phyloP scores from a whole-genome alignment of 805 yeast species.

The Saccharomycopsis capsularis region DNA sequence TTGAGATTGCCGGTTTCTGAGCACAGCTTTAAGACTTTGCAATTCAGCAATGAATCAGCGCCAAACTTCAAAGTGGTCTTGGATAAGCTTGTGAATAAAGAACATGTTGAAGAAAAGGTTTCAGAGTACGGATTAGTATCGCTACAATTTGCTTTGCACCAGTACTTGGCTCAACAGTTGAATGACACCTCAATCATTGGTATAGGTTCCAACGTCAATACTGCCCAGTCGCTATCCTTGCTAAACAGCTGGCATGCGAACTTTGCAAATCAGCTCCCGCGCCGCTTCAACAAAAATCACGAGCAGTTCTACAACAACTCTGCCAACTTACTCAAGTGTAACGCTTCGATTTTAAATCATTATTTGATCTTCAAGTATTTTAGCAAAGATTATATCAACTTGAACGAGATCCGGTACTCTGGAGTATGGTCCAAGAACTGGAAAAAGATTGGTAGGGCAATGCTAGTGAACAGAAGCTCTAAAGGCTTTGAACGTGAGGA shows the following conservation, averaged over 20 bases:
- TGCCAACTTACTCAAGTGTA: slow-evolving; percentile 10
- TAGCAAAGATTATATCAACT: not conserved
- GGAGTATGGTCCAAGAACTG: slow-evolving; percentile 17
- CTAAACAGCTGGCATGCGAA: slow-evolving; percentile 2
- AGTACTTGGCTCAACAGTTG: not conserved
- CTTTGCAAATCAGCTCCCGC: slow-evolving; percentile 3
- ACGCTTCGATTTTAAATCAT: slow-evolving; percentile 10
- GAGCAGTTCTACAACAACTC: not conserved
- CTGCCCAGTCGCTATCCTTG: not conserved
- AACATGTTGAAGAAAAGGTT: slow-evolving; percentile 27
- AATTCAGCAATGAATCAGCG: slow-evolving; percentile 30
- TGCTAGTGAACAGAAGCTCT: not conserved
- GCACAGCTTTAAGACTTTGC: slow-evolving; percentile 21
- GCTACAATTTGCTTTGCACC: slow-evolving; percentile 22
- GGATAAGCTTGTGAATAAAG: slow-evolving; percentile 25
- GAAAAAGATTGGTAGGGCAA: slow-evolving; percentile 9
- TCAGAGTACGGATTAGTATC: slow-evolving; percentile 26
- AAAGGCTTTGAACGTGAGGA: not conserved
- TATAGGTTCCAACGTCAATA: not conserved
- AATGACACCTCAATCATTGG: not conserved
- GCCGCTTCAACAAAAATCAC: slow-evolving; percentile 3
- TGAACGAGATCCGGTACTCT: slow-evolving; percentile 5
- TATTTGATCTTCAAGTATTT: slow-evolving; percentile 10
- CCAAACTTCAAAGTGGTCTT: slow-evolving; percentile 31
- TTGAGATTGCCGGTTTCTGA: slow-evolving; percentile 57